Conservation (phyloP, 2,329 filamentous ascomycete species). For the Colletotrichum coccodes region DNA sequence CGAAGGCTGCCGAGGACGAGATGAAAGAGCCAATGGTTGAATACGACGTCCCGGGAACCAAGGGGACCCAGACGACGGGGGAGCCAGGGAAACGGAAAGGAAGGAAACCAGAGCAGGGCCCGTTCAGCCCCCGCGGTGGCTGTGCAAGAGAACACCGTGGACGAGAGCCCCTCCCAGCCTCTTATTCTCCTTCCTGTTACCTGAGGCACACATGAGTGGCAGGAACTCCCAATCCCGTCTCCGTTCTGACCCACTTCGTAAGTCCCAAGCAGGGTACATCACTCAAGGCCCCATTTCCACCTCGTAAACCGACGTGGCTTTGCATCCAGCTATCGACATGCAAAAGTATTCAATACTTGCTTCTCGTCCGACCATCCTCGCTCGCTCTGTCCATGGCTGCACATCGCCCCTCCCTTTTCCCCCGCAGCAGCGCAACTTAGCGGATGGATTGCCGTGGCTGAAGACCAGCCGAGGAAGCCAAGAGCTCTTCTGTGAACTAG, state of each 20-base stretch:
- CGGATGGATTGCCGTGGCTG: background rate
- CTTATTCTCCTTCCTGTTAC: background rate
- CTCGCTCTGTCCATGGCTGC: background rate
- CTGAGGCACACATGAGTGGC: background rate
- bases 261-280: background rate
- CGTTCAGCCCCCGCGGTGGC: slow-evolving; percentile 30
- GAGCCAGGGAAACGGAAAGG: slow-evolving; percentile 17
- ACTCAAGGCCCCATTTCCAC: slow-evolving; percentile 4
- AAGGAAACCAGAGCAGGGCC: slow-evolving; percentile 23
- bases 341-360: background rate
- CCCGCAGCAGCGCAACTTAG: background rate
- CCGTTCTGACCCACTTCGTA: background rate
- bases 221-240: background rate
- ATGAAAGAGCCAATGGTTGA: background rate
- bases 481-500: background rate
- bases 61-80: background rate
- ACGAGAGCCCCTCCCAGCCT: slow-evolving; percentile 19
- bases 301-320: slow-evolving; percentile 29
- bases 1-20: background rate
- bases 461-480: background rate
- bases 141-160: slow-evolving; percentile 10
- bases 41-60: background rate
- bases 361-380: background rate
- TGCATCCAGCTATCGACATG: slow-evolving; percentile 4
- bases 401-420: background rate